phyloP scores from a whole-genome alignment of 345 rosid species.

The Tarenaya hassleriana region DNA sequence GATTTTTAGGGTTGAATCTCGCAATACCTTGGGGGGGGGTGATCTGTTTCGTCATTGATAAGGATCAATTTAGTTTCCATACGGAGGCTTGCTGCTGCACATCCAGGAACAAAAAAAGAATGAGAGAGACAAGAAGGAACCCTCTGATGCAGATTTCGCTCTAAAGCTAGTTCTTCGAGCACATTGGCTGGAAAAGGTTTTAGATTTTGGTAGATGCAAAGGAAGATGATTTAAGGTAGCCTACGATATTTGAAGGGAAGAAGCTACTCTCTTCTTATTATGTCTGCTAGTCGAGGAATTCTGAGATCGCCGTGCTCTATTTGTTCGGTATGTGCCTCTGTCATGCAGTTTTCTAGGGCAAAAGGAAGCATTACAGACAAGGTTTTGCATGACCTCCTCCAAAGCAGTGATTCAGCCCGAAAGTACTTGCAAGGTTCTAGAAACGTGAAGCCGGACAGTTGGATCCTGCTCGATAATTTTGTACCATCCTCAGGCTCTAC shows the following conservation, averaged over 20 bases:
- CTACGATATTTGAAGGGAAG: slow-evolving; percentile 3
- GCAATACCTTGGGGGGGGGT: too few relatives aligned
- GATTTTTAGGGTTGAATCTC: too few relatives aligned
- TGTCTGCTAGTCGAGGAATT: too few relatives aligned
- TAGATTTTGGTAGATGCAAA: slow-evolving; percentile 36
- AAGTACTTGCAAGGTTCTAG: slow-evolving; percentile 73
- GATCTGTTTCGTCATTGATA: too few relatives aligned
- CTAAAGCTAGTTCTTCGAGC: slow-evolving; percentile 22
- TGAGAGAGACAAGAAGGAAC: slow-evolving; percentile 25
- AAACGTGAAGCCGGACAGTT: slow-evolving; percentile 51
- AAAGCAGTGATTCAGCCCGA: slow-evolving; percentile 71
- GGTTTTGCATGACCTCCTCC: slow-evolving; percentile 63
- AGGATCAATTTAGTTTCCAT: too few relatives aligned
- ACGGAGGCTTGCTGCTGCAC: slow-evolving; percentile 45
- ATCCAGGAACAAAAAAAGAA: slow-evolving; percentile 36
- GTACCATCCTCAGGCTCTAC: slow-evolving; percentile 41
- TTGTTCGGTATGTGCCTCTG: neutral
- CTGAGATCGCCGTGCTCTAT: neutral
- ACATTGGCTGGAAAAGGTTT: slow-evolving; percentile 33
- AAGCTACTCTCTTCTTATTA: slow-evolving; percentile 2
- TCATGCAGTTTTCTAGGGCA: slow-evolving; percentile 44
- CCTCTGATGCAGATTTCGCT: slow-evolving; percentile 11
- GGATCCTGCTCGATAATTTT: slow-evolving; percentile 79
- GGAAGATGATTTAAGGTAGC: slow-evolving; percentile 46
- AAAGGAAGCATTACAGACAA: slow-evolving; percentile 50